Percentiles rank a stretch among this genome's conserved stretches.
phyloP scores from a whole-genome alignment of 768 basidiomycete species.

The Phylloporus rhodoxanthus region DNA sequence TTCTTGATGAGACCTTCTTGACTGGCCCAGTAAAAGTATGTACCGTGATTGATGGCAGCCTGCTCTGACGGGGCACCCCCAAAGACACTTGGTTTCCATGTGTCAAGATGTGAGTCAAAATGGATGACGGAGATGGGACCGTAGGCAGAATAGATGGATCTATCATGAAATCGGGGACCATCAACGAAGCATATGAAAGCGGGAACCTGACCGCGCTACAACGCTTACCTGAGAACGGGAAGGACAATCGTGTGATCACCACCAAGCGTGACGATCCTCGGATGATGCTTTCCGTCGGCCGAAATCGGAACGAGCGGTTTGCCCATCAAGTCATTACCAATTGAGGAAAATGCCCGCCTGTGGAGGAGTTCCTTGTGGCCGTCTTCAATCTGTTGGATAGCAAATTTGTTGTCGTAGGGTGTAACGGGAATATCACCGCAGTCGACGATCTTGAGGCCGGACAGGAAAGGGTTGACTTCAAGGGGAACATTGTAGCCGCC shows the following conservation, averaged over 20 bases:
- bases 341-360: conserved; percentile 52
- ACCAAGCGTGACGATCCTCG: conserved; percentile 75
- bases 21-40: conserved; percentile 87
- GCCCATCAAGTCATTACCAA: conserved; percentile 62
- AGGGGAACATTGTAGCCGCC: conserved; percentile 79
- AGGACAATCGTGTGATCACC: conserved; percentile 85
- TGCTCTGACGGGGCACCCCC: conserved; percentile 68
- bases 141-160: conserved; percentile 71
- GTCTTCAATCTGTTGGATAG: conserved; percentile 68
- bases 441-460: conserved; percentile 65
- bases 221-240: conserved; percentile 39
- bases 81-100: conserved; percentile 71
- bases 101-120: conserved; percentile 82
- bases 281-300: conserved; percentile 68
- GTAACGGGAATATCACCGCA: conserved; percentile 77
- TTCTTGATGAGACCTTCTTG: conserved; percentile 76
- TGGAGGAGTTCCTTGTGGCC: conserved; percentile 69
- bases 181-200: neutral
- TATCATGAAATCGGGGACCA: conserved; percentile 12
- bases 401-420: conserved; percentile 69
- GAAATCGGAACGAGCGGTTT: conserved; percentile 52
- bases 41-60: conserved; percentile 79
- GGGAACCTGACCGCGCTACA: neutral
- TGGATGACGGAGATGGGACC: conserved; percentile 80
- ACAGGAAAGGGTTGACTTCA: conserved; percentile 62